Evolutionary conservation across 257 asterid species (phyloP), one percentile per base, ranked within the genome.

Genomic region (Plantago ovata): DNA sequence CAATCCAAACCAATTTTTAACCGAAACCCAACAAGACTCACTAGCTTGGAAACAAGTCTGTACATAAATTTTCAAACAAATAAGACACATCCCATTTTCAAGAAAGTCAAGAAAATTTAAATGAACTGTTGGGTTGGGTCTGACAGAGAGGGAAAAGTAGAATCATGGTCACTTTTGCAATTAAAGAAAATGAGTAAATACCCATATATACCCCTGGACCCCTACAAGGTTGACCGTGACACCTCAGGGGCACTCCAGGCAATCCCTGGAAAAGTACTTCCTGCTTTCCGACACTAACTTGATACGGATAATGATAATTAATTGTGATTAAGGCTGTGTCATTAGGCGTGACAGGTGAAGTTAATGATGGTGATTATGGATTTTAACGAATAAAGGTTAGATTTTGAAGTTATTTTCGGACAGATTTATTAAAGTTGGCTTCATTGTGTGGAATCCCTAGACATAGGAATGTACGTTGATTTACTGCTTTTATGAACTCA

Each of bases 271-370:
- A 63, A 73, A 69, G 72, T 62, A 39, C 24, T 60, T 67, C 45
- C 60, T 50, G 56, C 62, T 58, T 51, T 63, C 79, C 78, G 77
- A 77, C 84, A 75, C 3, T n/a, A 5, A 43, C 41, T 45, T 63
- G 68, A 53, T 60, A 63, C 56, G 36, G 55, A n/a, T 38, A 58
- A 55, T 68, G 70, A 24, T 24, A 24, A 5, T 24, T 24, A 24
- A 24, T 24, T 24, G 32, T 24, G 3, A 2, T 24, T 66, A 62
- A 76, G 71, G 71, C 48, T 71, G 50, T 43, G 68, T 55, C 40
- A 72, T 69, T 75, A 81, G 80, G 96, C 95, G 95, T 86, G 97
- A 42, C 84, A 69, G 68, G 56, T 83, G 85, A 66, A 79, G 68
- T 60, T 65, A 69, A 66, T 69, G 44, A 24, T 38, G 44, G 20